Conservation (phyloP, 306 rosid species). For the Malus orientalis region DNA sequence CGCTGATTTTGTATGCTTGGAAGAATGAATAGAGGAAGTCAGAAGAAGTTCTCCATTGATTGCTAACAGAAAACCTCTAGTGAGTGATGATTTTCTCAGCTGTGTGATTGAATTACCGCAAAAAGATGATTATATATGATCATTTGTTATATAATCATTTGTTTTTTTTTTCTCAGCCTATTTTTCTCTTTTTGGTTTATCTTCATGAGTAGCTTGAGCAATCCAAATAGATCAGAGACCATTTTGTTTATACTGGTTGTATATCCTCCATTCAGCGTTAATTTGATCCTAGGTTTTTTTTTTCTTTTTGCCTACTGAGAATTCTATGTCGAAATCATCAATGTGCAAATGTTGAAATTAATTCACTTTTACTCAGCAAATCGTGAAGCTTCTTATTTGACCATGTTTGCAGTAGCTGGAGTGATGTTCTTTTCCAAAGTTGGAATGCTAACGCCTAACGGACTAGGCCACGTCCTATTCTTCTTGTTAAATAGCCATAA, state of each 20-base stretch:
- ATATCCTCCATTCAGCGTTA: constrained; percentile 41
- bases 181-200: constrained; percentile 13
- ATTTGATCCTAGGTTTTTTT: constrained; percentile 23
- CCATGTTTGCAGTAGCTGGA: neutral
- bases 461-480: neutral
- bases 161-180: constrained; percentile 28
- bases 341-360: neutral
- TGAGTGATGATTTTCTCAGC: constrained; percentile 48
- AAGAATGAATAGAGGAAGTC: constrained; percentile 60
- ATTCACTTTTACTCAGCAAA: neutral
- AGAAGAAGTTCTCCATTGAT: constrained; percentile 25
- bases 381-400: neutral
- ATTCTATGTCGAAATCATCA: constrained; percentile 1
- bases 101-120: constrained; percentile 33
- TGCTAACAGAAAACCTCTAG: constrained; percentile 51
- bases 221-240: constrained; percentile 42
- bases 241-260: constrained; percentile 39
- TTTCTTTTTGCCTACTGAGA: neutral
- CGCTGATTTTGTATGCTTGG: constrained; percentile 82
- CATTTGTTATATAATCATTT: constrained; percentile 37
- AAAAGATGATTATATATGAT: constrained; percentile 28
- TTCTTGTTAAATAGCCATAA: neutral
- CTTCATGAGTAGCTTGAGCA: constrained; percentile 27
- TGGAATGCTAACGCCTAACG: neutral
- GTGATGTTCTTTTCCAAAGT: neutral